Evolutionary conservation across 2,329 filamentous ascomycete species (phyloP).

Genomic region (Cercospora citrullina): DNA sequence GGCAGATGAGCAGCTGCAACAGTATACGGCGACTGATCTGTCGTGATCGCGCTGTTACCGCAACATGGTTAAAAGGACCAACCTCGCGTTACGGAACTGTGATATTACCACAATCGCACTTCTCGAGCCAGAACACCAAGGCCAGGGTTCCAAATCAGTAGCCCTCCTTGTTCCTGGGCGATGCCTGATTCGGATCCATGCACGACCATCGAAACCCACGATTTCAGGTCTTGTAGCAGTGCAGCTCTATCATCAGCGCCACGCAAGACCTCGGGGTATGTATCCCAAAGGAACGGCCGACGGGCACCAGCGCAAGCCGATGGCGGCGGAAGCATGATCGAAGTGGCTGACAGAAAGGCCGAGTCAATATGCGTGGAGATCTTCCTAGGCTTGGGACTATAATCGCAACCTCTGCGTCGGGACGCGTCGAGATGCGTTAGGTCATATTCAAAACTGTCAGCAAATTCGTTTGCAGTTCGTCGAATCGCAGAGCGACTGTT

Average conservation of each 20-base stretch:
- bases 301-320: neutral
- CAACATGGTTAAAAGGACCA: neutral
- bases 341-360: neutral
- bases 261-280: too few species aligned
- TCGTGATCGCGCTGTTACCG: neutral
- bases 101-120: neutral
- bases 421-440: neutral
- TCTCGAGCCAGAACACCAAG: too few species aligned
- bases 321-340: too few species aligned
- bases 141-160: too few species aligned
- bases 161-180: too few species aligned
- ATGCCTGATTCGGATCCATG: too few species aligned
- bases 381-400: neutral
- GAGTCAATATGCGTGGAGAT: neutral
- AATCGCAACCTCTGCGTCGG: neutral
- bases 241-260: too few species aligned
- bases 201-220: too few species aligned
- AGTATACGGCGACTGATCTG: neutral
- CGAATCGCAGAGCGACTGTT: neutral
- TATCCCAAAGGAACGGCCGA: too few species aligned
- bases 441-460: neutral
- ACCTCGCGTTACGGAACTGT: neutral
- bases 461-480: neutral
- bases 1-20: constrained; percentile 24
- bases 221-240: too few species aligned